phyloP scores from a whole-genome alignment of 371 early-diverging fungal species.

The Mucor indicus region DNA sequence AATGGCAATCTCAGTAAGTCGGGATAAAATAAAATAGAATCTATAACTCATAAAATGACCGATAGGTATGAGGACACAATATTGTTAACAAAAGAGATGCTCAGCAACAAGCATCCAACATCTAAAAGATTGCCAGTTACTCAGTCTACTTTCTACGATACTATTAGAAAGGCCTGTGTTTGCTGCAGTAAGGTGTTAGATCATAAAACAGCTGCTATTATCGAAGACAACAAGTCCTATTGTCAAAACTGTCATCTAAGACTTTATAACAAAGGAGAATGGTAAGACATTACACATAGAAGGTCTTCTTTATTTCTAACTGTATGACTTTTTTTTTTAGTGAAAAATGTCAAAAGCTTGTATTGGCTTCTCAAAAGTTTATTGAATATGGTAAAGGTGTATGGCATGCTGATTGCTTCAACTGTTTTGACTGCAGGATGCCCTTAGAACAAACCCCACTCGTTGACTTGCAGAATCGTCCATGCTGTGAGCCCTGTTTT shows the following conservation, averaged over 20 bases:
- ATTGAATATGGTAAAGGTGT: conserved; percentile 40
- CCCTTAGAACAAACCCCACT: conserved; percentile 43
- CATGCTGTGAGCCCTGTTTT: conserved; percentile 68
- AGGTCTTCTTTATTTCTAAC: background rate
- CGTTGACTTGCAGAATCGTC: conserved; percentile 56
- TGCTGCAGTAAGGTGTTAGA: conserved; percentile 16
- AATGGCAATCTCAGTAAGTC: conserved; percentile 49
- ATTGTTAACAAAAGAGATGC: conserved; percentile 22
- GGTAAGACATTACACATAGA: conserved; percentile 22
- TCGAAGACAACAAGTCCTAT: conserved; percentile 16
- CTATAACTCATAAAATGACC: too few relatives aligned
- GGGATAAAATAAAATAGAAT: too few relatives aligned
- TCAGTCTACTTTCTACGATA: conserved; percentile 19
- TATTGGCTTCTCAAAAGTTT: conserved; percentile 39
- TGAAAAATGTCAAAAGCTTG: conserved; percentile 37
- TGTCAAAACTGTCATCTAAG: conserved; percentile 36
- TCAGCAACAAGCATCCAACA: conserved; percentile 19
- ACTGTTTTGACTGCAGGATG: conserved; percentile 35
- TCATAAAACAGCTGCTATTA: background rate
- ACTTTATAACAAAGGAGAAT: conserved; percentile 27
- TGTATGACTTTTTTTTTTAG: conserved; percentile 15
- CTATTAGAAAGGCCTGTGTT: conserved; percentile 3
- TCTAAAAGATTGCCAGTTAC: conserved; percentile 24
- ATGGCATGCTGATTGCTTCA: conserved; percentile 57
- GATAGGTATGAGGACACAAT: conserved; percentile 46